These are phyloP conservation scores for Eucalyptus sp. DNA, from an alignment of 345 rosid genomes.

Conservation along the genomic window DNA sequence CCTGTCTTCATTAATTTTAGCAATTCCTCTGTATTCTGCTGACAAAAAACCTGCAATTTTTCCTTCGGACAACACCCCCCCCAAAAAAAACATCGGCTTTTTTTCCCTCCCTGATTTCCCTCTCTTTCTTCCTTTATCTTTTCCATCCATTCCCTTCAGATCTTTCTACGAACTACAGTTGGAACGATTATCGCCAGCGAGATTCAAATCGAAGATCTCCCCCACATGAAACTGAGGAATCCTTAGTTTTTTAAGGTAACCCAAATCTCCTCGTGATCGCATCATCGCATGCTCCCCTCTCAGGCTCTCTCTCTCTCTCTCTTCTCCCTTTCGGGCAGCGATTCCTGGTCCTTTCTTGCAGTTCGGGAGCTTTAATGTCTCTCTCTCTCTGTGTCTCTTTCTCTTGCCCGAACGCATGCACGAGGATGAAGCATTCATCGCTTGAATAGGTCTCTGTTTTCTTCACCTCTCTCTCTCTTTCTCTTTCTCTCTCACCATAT, in stretches of 20 bases:
- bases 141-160: neutral
- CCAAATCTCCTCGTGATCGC: neutral
- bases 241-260: neutral
- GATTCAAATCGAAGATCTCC: neutral
- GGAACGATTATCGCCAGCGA: neutral
- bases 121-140: neutral
- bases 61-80: neutral
- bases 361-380: neutral
- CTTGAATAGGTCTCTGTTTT: neutral
- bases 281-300: neutral
- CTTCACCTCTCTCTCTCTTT: neutral
- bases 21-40: neutral
- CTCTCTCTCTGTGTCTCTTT: neutral
- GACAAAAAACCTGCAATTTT: neutral
- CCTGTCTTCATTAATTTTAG: neutral
- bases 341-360: neutral
- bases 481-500: neutral
- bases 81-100: neutral
- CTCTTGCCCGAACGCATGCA: neutral
- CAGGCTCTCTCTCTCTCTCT: neutral
- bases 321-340: neutral
- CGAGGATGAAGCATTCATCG: neutral
- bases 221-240: neutral
- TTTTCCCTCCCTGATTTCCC: neutral
- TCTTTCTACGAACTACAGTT: neutral